Evolutionary conservation across 2,329 filamentous ascomycete genomes (phyloP).

Genomic region (Verticillium nonalfalfae): DNA sequence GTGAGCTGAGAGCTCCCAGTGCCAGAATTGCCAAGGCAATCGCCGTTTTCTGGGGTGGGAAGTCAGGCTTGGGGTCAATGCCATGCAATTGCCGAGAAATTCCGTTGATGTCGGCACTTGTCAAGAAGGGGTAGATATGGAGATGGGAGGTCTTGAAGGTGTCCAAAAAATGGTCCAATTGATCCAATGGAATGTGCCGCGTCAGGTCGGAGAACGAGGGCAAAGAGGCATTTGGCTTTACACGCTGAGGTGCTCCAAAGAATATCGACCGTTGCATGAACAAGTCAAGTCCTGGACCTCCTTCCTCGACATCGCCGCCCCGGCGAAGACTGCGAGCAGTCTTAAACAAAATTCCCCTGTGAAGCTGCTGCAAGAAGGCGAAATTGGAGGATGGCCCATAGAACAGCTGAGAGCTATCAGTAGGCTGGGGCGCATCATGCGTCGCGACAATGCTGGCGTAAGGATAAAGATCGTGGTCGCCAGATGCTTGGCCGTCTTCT

Average conservation of each 20-base stretch:
- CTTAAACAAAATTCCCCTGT: conserved; percentile 16
- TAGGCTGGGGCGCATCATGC: conserved; percentile 12
- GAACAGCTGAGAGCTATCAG: conserved; percentile 18
- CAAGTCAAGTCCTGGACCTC: conserved; percentile 17
- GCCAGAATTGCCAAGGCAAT: conserved; percentile 16
- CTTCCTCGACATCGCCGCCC: conserved; percentile 15
- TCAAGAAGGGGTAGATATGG: conserved; percentile 14
- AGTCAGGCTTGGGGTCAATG: conserved; percentile 1
- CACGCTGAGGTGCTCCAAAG: conserved; percentile 19
- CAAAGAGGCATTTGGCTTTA: conserved; percentile 1
- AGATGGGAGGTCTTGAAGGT: conserved; percentile 12
- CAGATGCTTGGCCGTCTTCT: conserved; percentile 26
- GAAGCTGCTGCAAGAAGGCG: conserved; percentile 22
- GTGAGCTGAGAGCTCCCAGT: conserved; percentile 16
- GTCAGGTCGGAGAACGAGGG: conserved; percentile 2
- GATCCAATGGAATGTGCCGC: conserved; percentile 8
- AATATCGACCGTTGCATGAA: conserved; percentile 22
- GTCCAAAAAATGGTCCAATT: conserved; percentile 12
- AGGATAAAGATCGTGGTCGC: conserved; percentile 3
- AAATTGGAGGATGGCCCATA: conserved; percentile 21
- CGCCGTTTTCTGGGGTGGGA: conserved; percentile 15
- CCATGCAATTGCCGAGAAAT: conserved; percentile 13
- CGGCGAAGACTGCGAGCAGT: conserved; percentile 5
- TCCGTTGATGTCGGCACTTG: conserved; percentile 13
- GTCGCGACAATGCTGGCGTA: conserved; percentile 15